Base-by-base conservation (phyloP, 1,139 yeast species). In the Pichia sp. region DNA sequence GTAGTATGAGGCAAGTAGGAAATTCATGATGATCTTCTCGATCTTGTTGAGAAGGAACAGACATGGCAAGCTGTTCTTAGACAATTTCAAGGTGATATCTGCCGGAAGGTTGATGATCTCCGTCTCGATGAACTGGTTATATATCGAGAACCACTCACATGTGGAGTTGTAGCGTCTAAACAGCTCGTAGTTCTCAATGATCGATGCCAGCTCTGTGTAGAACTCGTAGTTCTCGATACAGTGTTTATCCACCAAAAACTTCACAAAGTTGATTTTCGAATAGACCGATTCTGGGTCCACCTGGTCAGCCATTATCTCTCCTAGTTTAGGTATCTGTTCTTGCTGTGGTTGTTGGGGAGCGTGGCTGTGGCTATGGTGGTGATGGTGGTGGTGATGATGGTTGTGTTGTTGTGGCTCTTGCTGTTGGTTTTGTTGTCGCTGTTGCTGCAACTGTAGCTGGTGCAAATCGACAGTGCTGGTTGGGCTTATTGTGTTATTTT, bases 161-260 rank as follows among this genome's bases (percentile, higher is more conserved):
- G 57, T 49, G 26, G 53, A 46, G 13, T 46, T 48, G 30, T 51
- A 31, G 6, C 28, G 41, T 23, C 26, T 18, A 10, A 36, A 44
- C 5, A 39, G 13, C 8, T 54, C 46, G 22, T 55, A 51, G 26
- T 51, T 51, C 2, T 43, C 19, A 1, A 62, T 48, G 19, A 65
- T 56, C 8, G 45, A 40, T 5, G 53, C 54, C 10, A 66, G 47
- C 26, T 63, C 65, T 16, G 60, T 42, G 40, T 58, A 66, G 51
- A 66, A 66, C 39, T 67, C 70, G 21, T 66, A 58, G 45, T 66
- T 67, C 49, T 67, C 70, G 4, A 62, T 44, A 53, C 70, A 66
- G 50, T 66, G 69, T 43, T 65, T 62, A 28, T 60, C 58, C 4
- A 60, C 50, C 21, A 67, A 54, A 46, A 60, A 66, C 43, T 60